phyloP scores from a whole-genome alignment of 306 rosid species.

The Castanea mollissima region DNA sequence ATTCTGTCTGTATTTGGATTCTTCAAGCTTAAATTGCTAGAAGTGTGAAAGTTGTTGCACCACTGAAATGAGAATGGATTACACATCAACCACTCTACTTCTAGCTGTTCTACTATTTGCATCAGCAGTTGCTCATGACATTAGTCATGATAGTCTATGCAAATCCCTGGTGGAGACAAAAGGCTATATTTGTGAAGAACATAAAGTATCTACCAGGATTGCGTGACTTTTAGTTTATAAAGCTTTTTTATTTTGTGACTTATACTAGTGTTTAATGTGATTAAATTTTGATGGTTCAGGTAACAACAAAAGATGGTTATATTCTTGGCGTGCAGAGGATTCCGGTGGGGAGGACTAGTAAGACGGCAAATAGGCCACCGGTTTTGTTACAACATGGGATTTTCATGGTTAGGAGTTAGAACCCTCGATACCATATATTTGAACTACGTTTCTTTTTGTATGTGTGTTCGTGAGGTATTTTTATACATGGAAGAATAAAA shows the following conservation, averaged over 20 bases:
- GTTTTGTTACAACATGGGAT: constrained; percentile 78
- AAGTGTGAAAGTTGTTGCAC: too few species aligned
- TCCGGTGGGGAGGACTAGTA: constrained; percentile 28
- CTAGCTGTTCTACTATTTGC: constrained; percentile 17
- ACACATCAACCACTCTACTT: constrained; percentile 4
- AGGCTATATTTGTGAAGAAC: constrained; percentile 69
- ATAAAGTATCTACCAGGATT: constrained; percentile 31
- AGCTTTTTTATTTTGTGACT: too few species aligned
- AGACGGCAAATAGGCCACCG: constrained; percentile 37
- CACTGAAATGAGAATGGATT: constrained; percentile 17
- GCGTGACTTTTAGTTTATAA: too few species aligned
- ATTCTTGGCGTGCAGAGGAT: constrained; percentile 73
- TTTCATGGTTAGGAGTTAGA: constrained; percentile 41
- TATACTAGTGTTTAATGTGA: background rate
- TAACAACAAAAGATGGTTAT: constrained; percentile 68
- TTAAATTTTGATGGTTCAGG: constrained; percentile 35
- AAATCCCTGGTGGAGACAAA: constrained; percentile 51
- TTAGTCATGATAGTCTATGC: constrained; percentile 45
- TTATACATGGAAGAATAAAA: background rate
- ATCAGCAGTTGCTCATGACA: background rate
- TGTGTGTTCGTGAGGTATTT: too few species aligned
- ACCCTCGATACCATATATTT: too few species aligned
- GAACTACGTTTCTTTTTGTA: too few species aligned
- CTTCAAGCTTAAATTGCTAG: too few species aligned
- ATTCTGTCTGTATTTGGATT: too few species aligned